Evolutionary conservation across 73 alveolate species (phyloP).

Genomic region (Effrenium voratum): DNA sequence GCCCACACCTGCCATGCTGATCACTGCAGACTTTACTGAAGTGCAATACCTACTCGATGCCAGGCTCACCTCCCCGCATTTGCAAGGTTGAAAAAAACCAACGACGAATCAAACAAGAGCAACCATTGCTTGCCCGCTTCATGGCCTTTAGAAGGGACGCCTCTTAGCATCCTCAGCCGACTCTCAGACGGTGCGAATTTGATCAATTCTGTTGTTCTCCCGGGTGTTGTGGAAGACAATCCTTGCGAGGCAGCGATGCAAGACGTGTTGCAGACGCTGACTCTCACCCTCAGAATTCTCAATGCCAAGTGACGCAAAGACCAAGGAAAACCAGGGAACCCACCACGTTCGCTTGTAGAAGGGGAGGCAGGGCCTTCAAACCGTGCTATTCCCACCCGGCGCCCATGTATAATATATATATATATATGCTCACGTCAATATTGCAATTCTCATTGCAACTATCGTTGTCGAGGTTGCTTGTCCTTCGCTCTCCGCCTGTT

Average conservation of each 20-base stretch:
- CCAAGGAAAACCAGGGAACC: neutral
- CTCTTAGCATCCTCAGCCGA: too few species aligned
- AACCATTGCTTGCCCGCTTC: too few species aligned
- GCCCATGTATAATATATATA: neutral
- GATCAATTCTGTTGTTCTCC: neutral
- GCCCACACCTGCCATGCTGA: too few species aligned
- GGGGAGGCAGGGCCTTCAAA: too few species aligned
- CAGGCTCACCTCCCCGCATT: too few species aligned
- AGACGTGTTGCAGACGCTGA: neutral
- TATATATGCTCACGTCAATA: neutral
- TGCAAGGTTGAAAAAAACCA: too few species aligned
- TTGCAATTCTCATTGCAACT: neutral
- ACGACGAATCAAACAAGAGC: too few species aligned
- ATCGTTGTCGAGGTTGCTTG: neutral
- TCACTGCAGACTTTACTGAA: too few species aligned
- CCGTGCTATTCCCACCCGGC: too few species aligned
- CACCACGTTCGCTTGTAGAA: too few species aligned
- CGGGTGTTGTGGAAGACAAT: constrained; percentile 7
- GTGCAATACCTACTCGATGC: too few species aligned
- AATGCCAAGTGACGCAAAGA: neutral
- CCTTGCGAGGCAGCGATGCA: neutral
- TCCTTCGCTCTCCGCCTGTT: neutral
- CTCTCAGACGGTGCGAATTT: neutral
- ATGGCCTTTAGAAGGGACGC: too few species aligned
- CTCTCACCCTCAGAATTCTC: neutral